Conservation (phyloP, 139 green algal species). For the Trebouxia sp. region DNA sequence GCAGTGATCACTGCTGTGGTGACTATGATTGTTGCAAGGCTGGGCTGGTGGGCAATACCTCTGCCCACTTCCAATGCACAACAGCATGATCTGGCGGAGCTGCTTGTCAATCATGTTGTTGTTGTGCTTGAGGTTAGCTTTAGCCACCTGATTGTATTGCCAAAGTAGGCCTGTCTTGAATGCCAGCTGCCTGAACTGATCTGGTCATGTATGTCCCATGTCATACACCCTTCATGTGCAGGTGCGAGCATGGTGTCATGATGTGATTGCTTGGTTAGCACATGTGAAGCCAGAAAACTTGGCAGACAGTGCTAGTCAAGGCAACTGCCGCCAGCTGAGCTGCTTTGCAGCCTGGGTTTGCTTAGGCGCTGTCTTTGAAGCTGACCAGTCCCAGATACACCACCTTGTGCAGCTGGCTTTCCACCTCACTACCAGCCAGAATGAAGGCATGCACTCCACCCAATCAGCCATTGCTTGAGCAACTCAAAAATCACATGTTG, state of each 20-base stretch:
- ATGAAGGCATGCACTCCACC: not conserved
- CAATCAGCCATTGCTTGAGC: no score
- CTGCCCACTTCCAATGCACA: no score
- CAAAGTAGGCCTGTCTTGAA: no score
- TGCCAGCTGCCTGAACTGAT: no score
- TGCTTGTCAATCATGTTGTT: no score
- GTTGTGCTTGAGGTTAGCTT: no score
- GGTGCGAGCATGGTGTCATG: not conserved
- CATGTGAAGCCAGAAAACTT: not conserved
- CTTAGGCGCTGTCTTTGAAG: slow-evolving; percentile 16
- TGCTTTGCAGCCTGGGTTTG: slow-evolving; percentile 28
- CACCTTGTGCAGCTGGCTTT: not conserved
- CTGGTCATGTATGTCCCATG: not conserved
- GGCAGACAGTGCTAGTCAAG: not conserved
- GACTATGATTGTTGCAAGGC: no score
- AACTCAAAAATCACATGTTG: no score
- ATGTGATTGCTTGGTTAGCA: not conserved
- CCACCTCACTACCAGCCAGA: not conserved
- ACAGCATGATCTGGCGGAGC: no score
- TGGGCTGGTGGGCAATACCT: no score
- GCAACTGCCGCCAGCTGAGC: not conserved
- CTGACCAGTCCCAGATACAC: not conserved
- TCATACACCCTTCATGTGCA: not conserved
- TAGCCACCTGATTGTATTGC: no score
- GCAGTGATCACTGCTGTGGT: no score